phyloP scores from a whole-genome alignment of 2,329 filamentous ascomycete species.

The Alternaria arborescens region DNA sequence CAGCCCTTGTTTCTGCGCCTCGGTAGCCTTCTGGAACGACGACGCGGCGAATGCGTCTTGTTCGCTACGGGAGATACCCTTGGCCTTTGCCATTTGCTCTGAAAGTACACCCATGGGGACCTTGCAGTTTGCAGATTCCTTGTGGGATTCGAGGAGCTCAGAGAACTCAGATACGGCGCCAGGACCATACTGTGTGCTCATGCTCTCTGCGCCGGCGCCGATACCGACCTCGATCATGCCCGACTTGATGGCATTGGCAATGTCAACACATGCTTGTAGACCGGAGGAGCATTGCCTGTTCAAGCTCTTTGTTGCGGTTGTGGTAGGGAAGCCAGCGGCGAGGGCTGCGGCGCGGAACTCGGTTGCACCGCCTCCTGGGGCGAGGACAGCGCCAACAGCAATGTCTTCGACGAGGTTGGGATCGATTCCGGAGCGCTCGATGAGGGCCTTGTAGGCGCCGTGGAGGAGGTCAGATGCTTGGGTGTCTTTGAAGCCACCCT shows the following conservation, averaged over 20 bases:
- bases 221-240: conserved; percentile 97
- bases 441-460: conserved; percentile 80
- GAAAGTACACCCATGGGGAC: conserved; percentile 95
- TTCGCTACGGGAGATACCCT: conserved; percentile 71
- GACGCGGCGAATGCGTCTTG: conserved; percentile 95
- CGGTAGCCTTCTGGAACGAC: conserved; percentile 88
- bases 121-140: conserved; percentile 92
- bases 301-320: conserved; percentile 82
- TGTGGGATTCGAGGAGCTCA: conserved; percentile 81
- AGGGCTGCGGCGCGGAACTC: conserved; percentile 94
- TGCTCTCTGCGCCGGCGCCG: conserved; percentile 95
- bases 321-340: conserved; percentile 88
- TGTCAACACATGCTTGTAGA: conserved; percentile 89
- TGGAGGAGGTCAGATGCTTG: conserved; percentile 83
- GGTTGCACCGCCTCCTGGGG: conserved; percentile 92
- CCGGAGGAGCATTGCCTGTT: conserved; percentile 96
- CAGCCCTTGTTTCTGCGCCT: conserved; percentile 86
- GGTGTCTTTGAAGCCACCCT: conserved; percentile 96
- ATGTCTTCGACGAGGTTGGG: conserved; percentile 90
- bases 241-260: conserved; percentile 87
- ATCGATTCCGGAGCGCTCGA: conserved; percentile 88
- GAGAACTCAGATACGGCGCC: conserved; percentile 91
- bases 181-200: conserved; percentile 91
- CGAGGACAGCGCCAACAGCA: conserved; percentile 87
- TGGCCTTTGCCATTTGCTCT: conserved; percentile 92